phyloP scores from a whole-genome alignment of 129 eudicot genomes.

The Saposhnikovia divaricata region DNA sequence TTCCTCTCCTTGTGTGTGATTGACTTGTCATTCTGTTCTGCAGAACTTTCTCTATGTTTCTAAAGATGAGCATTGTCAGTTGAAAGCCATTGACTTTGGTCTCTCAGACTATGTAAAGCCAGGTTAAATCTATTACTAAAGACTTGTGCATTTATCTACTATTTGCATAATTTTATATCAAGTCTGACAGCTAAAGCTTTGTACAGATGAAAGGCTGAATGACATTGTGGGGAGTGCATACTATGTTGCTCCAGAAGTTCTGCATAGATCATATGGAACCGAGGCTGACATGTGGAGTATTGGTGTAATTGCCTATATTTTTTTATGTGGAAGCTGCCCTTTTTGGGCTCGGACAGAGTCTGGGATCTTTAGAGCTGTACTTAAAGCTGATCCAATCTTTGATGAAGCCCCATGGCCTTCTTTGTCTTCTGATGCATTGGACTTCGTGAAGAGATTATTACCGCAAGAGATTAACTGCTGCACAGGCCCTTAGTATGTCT shows the following conservation, averaged over 20 bases:
- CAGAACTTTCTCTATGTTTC: slow-evolving; percentile 90
- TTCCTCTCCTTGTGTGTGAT: neutral
- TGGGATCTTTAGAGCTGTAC: no score
- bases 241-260: slow-evolving; percentile 98
- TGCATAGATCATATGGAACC: slow-evolving; percentile 94
- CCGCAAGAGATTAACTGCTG: no score
- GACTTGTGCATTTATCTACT: neutral
- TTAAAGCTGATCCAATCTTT: no score
- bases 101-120: slow-evolving; percentile 99
- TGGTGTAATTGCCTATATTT: slow-evolving; percentile 98
- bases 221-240: slow-evolving; percentile 99
- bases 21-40: slow-evolving; percentile 18
- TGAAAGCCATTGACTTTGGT: slow-evolving; percentile 98
- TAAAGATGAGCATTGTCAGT: slow-evolving; percentile 70
- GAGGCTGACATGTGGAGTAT: slow-evolving; percentile 99
- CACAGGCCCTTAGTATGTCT: no score
- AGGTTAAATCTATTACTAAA: slow-evolving; percentile 42
- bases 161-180: neutral
- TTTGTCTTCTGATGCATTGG: no score
- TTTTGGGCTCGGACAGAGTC: no score
- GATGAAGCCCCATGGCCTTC: no score
- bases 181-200: slow-evolving; percentile 17
- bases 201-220: slow-evolving; percentile 87
- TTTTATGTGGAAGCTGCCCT: no score
- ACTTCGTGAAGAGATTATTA: no score